Percentiles rank a stretch among this genome's conserved stretches.
Conservation (phyloP, 371 early-diverging fungal species). For the Syncephalis fuscata region DNA sequence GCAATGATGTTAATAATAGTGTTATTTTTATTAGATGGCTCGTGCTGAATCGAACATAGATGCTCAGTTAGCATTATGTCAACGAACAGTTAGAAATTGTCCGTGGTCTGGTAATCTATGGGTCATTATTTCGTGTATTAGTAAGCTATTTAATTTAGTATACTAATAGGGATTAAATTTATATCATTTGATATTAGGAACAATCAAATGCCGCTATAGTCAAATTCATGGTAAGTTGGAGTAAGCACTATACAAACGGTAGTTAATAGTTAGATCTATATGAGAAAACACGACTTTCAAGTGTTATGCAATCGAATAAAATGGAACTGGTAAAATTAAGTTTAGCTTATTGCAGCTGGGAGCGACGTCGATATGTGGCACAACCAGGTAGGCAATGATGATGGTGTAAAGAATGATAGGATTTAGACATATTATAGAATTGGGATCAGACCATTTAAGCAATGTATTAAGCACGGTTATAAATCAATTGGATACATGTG, state of each 20-base stretch:
- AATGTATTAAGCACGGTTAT: neutral
- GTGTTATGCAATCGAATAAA: constrained; percentile 1
- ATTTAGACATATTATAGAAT: neutral
- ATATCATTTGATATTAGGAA: too few species aligned
- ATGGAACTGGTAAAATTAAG: constrained; percentile 3
- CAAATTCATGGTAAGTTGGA: too few species aligned
- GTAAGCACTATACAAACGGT: too few species aligned
- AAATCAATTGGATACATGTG: too few species aligned
- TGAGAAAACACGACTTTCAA: neutral
- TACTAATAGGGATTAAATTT: too few species aligned
- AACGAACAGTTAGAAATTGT: constrained; percentile 22
- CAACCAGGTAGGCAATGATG: neutral
- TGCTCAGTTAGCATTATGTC: neutral
- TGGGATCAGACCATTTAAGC: neutral
- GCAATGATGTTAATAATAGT: neutral
- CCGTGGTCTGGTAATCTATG: constrained; percentile 18
- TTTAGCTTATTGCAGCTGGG: neutral
- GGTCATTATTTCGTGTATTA: constrained; percentile 4
- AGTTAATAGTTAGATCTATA: constrained; percentile 5
- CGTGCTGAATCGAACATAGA: too few species aligned
- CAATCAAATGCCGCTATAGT: too few species aligned
- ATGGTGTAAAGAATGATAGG: neutral
- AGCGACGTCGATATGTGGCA: neutral
- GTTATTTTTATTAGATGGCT: neutral
- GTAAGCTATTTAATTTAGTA: constrained; percentile 4